Evolutionary conservation across 768 basidiomycete genomes (phyloP), one percentile per base, ranked within the genome.

Genomic region (Boletellus emodensis): DNA sequence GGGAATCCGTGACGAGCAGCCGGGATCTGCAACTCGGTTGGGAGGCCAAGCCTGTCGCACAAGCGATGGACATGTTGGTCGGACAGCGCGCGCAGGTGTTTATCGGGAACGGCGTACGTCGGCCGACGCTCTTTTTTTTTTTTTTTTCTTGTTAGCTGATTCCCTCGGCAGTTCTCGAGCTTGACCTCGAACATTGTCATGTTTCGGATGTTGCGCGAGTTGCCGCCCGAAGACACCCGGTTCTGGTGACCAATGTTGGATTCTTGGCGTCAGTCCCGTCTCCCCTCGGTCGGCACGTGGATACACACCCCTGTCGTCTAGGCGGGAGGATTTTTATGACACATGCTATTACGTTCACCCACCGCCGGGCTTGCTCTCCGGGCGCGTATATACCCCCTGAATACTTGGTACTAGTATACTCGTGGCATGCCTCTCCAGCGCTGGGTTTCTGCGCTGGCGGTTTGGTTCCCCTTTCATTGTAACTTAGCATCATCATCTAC

Each of bases 41-140:
- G 75, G 81, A 84, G 60, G 77, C 80, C 47, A 75, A 76, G 53
- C 77, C 76, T 11, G 75, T 84, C 11, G 69, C 75, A 18, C 81
- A 84, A 63, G 75, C 80, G 4, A 64, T 83, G 58, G 86, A 88
- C 64, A 86, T 87, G 84, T 71, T 82, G 55, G 76, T 87, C 37
- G 85, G 75, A 12, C 72, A 81, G 60, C 67, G 81, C 45, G 84
- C 84, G 1, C 78, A 84, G 56, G 72, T 81, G 49, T 80, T 87
- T 53, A 69, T 88, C 38, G 86, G 86, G 8, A 88, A 87, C 59
- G 86, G 85, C 50, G 84, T 84, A 60, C 56, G 83, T 77, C 34
- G 14, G 13, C 13, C 7, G 38, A 47, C 39, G 2, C 1, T 4
- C 33, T 43, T n/a, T 35, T 28, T 28, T 8, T 8, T 30, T 8